Evolutionary conservation across 768 basidiomycete genomes (phyloP).

Genomic region (Mycena metata): DNA sequence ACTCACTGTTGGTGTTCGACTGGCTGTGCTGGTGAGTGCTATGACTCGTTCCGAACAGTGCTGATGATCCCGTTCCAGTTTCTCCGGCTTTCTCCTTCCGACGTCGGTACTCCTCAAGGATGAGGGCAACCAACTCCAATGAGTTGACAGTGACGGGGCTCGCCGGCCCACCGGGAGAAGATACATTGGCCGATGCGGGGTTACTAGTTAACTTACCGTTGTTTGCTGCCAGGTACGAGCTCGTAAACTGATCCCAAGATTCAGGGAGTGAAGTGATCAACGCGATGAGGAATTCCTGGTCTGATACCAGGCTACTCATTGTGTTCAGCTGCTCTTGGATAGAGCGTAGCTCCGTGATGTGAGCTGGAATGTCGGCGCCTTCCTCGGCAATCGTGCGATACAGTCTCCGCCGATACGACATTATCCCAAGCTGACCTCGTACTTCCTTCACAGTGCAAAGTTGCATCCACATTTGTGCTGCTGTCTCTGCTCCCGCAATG

Average conservation of each 20-base stretch:
- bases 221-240: conserved; percentile 23
- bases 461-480: conserved; percentile 18
- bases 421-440: conserved; percentile 22
- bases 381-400: neutral
- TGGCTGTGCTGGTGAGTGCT: conserved; percentile 11
- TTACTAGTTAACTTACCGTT: conserved; percentile 12
- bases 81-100: conserved; percentile 30
- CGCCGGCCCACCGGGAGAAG: neutral
- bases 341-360: conserved; percentile 13
- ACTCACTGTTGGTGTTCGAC: conserved; percentile 1
- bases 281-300: conserved; percentile 30
- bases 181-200: neutral
- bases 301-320: conserved; percentile 16
- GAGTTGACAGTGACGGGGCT: neutral
- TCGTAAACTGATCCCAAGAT: conserved; percentile 30
- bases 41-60: conserved; percentile 18
- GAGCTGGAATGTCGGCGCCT: conserved; percentile 15
- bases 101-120: conserved; percentile 27
- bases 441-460: conserved; percentile 26
- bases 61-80: conserved; percentile 26
- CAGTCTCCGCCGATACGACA: conserved; percentile 16
- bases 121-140: conserved; percentile 27
- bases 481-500: conserved; percentile 22
- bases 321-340: conserved; percentile 22
- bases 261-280: conserved; percentile 25